These are phyloP conservation scores for Globisporangium okanoganense DNA, from an alignment of 352 stramenopile genomes.

Conservation along the genomic window DNA sequence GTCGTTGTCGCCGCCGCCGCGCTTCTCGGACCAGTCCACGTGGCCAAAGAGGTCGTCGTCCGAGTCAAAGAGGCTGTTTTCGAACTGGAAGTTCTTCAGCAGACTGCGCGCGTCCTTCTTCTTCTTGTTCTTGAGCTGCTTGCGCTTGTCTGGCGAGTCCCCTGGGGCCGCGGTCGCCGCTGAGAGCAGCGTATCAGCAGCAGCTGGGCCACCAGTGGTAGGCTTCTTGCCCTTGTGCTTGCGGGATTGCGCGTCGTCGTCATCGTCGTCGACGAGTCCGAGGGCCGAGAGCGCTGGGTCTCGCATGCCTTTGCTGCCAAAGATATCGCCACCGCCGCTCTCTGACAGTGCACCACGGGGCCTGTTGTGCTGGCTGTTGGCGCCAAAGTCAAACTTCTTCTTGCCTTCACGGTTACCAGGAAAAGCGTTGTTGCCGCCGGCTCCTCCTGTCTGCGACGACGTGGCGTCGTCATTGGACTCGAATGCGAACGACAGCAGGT, in stretches of 20 bases:
- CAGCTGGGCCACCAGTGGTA: background rate
- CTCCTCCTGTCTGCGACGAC: background rate
- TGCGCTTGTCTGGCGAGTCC: slow-evolving; percentile 30
- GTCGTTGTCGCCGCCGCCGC: slow-evolving; percentile 26
- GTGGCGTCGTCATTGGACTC: slow-evolving; percentile 27
- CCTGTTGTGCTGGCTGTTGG: slow-evolving; percentile 4
- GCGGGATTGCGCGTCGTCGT: slow-evolving; percentile 19
- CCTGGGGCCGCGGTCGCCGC: slow-evolving; percentile 16
- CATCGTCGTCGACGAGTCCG: slow-evolving; percentile 29
- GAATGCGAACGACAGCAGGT: slow-evolving; percentile 71
- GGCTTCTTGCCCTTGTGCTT: slow-evolving; percentile 37
- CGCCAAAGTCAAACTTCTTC: slow-evolving; percentile 22
- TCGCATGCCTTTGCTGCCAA: slow-evolving; percentile 21
- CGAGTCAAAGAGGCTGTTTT: slow-evolving; percentile 81
- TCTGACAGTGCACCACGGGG: background rate
- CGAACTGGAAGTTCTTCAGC: slow-evolving; percentile 82
- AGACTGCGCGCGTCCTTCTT: slow-evolving; percentile 70
- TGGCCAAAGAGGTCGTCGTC: slow-evolving; percentile 68
- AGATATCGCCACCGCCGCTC: slow-evolving; percentile 18
- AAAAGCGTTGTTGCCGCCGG: no score
- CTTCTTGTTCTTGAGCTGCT: slow-evolving; percentile 66
- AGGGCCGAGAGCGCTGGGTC: slow-evolving; percentile 44
- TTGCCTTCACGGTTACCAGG: slow-evolving; percentile 3
- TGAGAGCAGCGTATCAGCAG: slow-evolving; percentile 29
- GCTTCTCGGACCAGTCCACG: slow-evolving; percentile 64